Percentiles rank a stretch among this genome's conserved stretches.
phyloP scores from a whole-genome alignment of 257 asterid species.

The Primulina tabacum region DNA sequence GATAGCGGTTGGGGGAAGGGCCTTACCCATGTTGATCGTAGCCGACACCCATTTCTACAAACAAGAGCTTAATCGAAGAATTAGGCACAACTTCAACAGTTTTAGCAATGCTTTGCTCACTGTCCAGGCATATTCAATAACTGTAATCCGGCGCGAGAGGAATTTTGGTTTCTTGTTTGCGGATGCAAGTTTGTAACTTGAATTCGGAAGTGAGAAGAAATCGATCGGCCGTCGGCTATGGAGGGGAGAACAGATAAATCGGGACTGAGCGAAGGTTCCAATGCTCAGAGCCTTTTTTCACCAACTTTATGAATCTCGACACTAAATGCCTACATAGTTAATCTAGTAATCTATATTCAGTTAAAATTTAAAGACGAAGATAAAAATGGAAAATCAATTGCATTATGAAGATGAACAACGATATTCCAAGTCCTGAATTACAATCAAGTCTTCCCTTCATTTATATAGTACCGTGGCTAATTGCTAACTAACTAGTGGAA shows the following conservation, averaged over 20 bases:
- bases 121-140: slow-evolving; percentile 36
- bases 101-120: slow-evolving; percentile 21
- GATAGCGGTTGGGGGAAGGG: background rate
- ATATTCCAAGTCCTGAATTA: no score
- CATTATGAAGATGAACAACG: no score
- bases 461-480: no score
- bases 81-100: slow-evolving; percentile 45
- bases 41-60: slow-evolving; percentile 99
- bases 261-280: slow-evolving; percentile 21
- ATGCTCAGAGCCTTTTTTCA: background rate
- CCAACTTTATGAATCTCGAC: background rate
- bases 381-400: no score
- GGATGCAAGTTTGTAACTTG: background rate
- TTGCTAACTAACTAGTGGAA: no score
- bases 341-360: no score
- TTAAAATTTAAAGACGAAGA: no score
- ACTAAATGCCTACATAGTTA: background rate
- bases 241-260: slow-evolving; percentile 19
- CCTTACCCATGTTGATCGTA: slow-evolving; percentile 97
- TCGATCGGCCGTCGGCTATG: slow-evolving; percentile 14
- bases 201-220: background rate
- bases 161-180: background rate
- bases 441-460: no score
- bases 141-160: slow-evolving; percentile 27
- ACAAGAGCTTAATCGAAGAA: slow-evolving; percentile 76